A percentile compares a stretch with the other conserved stretches of the same genome.
Conservation (phyloP, 108 stramenopile species). For the Nannochloropsis salina region DNA sequence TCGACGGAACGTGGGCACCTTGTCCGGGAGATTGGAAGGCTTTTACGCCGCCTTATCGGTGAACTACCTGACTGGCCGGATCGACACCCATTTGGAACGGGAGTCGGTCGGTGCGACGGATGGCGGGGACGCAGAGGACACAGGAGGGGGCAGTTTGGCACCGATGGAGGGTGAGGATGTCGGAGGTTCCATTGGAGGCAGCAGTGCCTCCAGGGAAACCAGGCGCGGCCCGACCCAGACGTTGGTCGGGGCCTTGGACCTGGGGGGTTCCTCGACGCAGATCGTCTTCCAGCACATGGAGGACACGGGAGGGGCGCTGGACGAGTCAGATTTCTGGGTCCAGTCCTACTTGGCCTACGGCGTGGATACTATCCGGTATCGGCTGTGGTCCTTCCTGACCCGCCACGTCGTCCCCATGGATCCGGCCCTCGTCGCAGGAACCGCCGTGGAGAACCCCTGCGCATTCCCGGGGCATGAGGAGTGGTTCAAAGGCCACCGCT, state of each 20-base stretch:
- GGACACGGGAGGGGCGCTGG: constrained; percentile 4
- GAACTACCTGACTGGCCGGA: constrained; percentile 47
- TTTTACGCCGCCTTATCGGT: constrained; percentile 50
- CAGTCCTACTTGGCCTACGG: constrained; percentile 50
- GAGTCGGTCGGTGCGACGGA: constrained; percentile 23
- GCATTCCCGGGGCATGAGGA: constrained; percentile 43
- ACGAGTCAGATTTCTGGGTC: constrained; percentile 45
- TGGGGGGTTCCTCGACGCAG: constrained; percentile 40
- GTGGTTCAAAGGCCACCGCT: constrained; percentile 33
- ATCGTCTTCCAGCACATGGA: constrained; percentile 30
- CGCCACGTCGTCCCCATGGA: background rate
- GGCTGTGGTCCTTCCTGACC: constrained; percentile 27
- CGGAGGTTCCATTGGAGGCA: constrained; percentile 8
- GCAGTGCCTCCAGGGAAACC: background rate
- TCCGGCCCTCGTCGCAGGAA: too few species aligned
- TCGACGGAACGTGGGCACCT: constrained; percentile 42
- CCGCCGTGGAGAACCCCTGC: constrained; percentile 46
- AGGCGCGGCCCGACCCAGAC: background rate
- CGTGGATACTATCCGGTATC: constrained; percentile 43
- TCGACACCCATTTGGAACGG: constrained; percentile 45
- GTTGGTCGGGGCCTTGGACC: constrained; percentile 35
- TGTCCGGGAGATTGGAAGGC: constrained; percentile 45
- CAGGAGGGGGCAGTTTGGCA: background rate
- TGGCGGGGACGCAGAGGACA: background rate
- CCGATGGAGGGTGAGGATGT: background rate